Percentiles rank a stretch among this genome's conserved stretches.
Evolutionary conservation across 305 asterid genomes (phyloP).

Genomic region (Lippia alba): DNA sequence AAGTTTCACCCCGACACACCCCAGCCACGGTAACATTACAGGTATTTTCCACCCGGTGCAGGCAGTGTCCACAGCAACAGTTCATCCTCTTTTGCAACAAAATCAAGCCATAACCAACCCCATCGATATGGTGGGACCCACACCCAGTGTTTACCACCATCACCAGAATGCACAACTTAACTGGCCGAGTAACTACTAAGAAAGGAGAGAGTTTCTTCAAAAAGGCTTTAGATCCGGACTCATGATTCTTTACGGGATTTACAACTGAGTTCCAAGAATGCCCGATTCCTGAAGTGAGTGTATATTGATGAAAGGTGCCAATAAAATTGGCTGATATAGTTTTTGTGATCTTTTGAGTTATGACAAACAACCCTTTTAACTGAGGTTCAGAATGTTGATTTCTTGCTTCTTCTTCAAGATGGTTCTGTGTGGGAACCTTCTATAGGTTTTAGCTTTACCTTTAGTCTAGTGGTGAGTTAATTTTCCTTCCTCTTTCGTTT

Average conservation of each 20-base stretch:
- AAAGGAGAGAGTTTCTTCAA: constrained; percentile 14
- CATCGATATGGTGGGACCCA: constrained; percentile 53
- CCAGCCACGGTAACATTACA: constrained; percentile 59
- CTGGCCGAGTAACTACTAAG: constrained; percentile 48
- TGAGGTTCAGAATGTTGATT: neutral
- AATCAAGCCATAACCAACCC: constrained; percentile 58
- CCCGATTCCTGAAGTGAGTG: constrained; percentile 33
- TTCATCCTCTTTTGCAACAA: constrained; percentile 64
- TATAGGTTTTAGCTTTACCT: constrained; percentile 31
- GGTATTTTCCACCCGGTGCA: constrained; percentile 61
- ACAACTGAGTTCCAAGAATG: neutral
- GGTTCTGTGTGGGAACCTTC: constrained; percentile 10
- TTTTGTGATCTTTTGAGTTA: constrained; percentile 30
- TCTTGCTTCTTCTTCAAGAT: neutral
- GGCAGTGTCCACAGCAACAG: constrained; percentile 38
- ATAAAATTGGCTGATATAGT: constrained; percentile 26
- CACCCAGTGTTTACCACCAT: constrained; percentile 35
- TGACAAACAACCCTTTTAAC: neutral
- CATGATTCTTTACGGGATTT: constrained; percentile 1
- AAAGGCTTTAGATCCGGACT: constrained; percentile 8
- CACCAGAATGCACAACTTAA: constrained; percentile 49
- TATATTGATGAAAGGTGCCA: constrained; percentile 36
- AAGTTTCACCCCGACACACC: constrained; percentile 54
- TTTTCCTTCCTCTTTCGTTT: constrained; percentile 17
- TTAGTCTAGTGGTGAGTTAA: constrained; percentile 11